A percentile compares a stretch with the other conserved stretches of the same genome.
Conservation (phyloP, 345 rosid species). For the Syzygium aromaticum region DNA sequence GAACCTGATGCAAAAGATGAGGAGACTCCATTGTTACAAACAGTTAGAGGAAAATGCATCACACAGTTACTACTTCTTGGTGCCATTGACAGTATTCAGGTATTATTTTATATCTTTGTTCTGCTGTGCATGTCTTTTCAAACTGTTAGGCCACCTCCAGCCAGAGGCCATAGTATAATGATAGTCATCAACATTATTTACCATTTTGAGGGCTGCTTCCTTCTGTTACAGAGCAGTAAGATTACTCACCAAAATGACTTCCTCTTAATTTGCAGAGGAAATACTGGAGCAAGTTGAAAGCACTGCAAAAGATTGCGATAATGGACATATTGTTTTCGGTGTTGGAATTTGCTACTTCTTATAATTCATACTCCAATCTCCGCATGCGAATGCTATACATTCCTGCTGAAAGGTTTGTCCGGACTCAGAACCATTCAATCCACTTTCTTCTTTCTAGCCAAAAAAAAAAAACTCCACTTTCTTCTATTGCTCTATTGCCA, state of each 20-base stretch:
- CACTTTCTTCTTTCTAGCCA: too few species aligned
- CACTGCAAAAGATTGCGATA: slow-evolving; percentile 64
- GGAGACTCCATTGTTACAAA: slow-evolving; percentile 64
- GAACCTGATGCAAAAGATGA: slow-evolving; percentile 58
- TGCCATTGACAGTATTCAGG: slow-evolving; percentile 86
- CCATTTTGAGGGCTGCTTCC: not conserved
- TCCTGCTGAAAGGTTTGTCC: slow-evolving; percentile 66
- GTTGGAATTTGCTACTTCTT: slow-evolving; percentile 87
- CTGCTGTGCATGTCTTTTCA: not conserved
- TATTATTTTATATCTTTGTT: slow-evolving; percentile 9
- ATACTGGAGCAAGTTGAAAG: slow-evolving; percentile 82
- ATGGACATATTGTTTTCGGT: slow-evolving; percentile 84
- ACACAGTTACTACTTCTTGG: slow-evolving; percentile 80
- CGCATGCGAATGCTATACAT: slow-evolving; percentile 71
- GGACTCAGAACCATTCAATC: not conserved
- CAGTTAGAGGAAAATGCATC: slow-evolving; percentile 85
- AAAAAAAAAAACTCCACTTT: not conserved
- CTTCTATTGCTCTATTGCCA: not conserved
- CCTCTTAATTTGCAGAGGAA: slow-evolving; percentile 52
- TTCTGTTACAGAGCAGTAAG: not conserved
- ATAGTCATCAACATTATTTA: not conserved
- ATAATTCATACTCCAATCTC: slow-evolving; percentile 81
- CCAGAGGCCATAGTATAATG: not conserved
- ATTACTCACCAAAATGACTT: not conserved
- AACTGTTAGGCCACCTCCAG: not conserved